phyloP scores from a whole-genome alignment of 1,284 basidiomycete genomes.

The Leccinum insigne region DNA sequence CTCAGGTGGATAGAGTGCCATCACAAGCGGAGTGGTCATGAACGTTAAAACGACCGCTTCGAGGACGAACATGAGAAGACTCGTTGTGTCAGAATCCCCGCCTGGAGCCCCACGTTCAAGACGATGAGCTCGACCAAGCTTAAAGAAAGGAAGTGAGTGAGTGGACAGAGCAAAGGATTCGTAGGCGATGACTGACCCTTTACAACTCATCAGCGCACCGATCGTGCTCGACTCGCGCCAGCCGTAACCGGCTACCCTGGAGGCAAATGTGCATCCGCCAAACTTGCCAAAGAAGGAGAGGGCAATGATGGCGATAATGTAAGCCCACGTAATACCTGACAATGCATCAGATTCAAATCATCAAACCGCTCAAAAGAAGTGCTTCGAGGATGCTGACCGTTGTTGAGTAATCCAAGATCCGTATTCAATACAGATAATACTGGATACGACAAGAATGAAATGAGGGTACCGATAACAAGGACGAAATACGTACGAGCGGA shows the following conservation, averaged over 20 bases:
- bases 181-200: conserved; percentile 59
- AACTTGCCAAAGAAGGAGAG: conserved; percentile 89
- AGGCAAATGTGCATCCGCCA: conserved; percentile 69
- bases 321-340: conserved; percentile 87
- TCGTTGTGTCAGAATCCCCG: conserved; percentile 75
- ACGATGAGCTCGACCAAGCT: conserved; percentile 92
- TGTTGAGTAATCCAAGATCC: conserved; percentile 79
- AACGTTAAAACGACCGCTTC: conserved; percentile 89
- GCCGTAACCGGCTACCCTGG: conserved; percentile 69
- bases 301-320: conserved; percentile 78
- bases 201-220: conserved; percentile 94
- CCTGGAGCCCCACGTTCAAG: conserved; percentile 89
- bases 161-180: not conserved
- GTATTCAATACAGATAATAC: conserved; percentile 92
- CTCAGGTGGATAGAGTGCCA: conserved; percentile 72
- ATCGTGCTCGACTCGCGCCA: conserved; percentile 84
- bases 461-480: conserved; percentile 13
- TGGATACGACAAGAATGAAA: conserved; percentile 28
- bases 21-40: conserved; percentile 86
- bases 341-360: not conserved
- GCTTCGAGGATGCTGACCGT: conserved; percentile 40
- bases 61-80: conserved; percentile 91
- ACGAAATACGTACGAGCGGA: conserved; percentile 60
- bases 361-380: conserved; percentile 25
- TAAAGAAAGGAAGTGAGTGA: not conserved